Evolutionary conservation across 1,139 yeast species (phyloP), one percentile per base, ranked within the genome.

Genomic region (Debaryomyces robertsiae): DNA sequence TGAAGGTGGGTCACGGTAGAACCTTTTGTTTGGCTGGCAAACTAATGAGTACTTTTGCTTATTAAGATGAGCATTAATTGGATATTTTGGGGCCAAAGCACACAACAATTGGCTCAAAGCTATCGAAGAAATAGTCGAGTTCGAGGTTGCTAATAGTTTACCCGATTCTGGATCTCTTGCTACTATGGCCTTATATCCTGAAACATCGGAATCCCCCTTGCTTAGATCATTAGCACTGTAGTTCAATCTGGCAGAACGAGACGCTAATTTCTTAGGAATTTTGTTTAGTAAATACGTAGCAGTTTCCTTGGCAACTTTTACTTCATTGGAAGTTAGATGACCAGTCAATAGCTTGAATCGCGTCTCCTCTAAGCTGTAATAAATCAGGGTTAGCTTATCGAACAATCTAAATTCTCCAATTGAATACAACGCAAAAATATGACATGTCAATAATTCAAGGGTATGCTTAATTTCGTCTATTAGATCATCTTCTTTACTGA

Each of bases 41-140:
- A 60, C 60, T 46, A 77, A 65, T 2, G 65, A 55, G 60, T 50
- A 59, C 51, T 69, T 55, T 50, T 53, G 41, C 48, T 60, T 44
- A 46, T 65, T 51, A 47, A 58, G 41, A 62, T 68, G 68, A 43
- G 66, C 59, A 49, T 75, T 72, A 33, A 77, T 73, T 5, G 95
- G 93, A 59, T 79, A 86, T 52, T 82, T 81, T 15, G 91, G 84
- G 13, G 86, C 80, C 47, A 89, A 68, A 0, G 95, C 89, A 60
- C 84, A 77, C 41, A 82, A 71, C 39, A 83, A 70, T 61, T 88
- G 94, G 56, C 77, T 82, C 39, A 77, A 73, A 9, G 94, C 88
- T 45, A 89, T 67, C 34, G 64, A 60, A n/a, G 86, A 75, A 4
- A 93, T 83, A 29, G 69, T 47, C 1, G 66, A 49, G 34, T 47